Base-by-base conservation (phyloP, 495 filamentous ascomycete genomes). In the Venustampulla echinocandica region DNA sequence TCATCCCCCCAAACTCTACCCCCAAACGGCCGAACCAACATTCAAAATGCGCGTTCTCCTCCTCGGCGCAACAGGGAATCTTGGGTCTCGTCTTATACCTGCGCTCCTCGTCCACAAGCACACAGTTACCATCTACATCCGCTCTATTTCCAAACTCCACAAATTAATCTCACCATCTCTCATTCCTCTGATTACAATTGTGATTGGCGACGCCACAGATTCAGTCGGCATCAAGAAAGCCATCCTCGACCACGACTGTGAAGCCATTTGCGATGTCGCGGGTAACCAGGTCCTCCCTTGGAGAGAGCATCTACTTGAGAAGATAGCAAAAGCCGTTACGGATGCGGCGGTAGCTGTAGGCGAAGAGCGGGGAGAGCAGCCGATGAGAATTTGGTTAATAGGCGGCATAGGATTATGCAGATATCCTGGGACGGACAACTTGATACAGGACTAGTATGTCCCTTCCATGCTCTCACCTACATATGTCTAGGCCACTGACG, bases 21-120 rank as follows among this genome's bases (percentile, higher is more conserved):
- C n/a, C n/a, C n/a, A n/a, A n/a, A n/a, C n/a, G n/a, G n/a, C n/a
- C n/a, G n/a, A n/a, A n/a, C n/a, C n/a, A n/a, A n/a, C n/a, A n/a
- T 30, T 30, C 27, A 46, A 14, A 34, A 70, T 70, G 67, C 58
- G 61, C 25, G 69, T 71, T 24, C 64, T 71, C 19, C 52, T 71
- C 11, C 47, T 71, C 32, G 69, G 69, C 4, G 64, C 62, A 28
- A 71, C 64, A 13, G 69, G 68, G 7, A 69, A 63, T 35, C 48
- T 71, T 5, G 69, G 69, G 14, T 57, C 55, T 19, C 65, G 69
- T 25, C 49, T 64, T 17, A 42, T 70, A 14, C 54, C 64, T 19
- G 65, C 69, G 0, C 63, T 70, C 21, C 52, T 71, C 43, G 51
- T 57, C 13, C 63, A 70, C 41, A 43, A 54, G 6, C 66, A 70